These are phyloP conservation scores for Phytophthora colocasiae DNA, from an alignment of 352 stramenopile genomes.

Conservation along the genomic window DNA sequence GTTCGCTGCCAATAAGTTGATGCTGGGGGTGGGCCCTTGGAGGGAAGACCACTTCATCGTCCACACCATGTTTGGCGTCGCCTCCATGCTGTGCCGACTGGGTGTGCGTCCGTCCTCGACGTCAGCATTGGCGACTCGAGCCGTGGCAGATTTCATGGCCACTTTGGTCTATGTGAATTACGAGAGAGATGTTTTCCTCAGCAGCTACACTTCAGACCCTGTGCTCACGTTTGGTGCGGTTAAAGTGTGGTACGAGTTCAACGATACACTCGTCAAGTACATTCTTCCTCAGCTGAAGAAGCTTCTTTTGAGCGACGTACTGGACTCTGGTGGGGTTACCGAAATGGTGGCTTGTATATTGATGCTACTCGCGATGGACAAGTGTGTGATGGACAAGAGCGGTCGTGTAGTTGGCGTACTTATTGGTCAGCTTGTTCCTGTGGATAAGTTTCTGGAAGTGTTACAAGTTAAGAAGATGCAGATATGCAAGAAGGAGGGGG, in stretches of 20 bases:
- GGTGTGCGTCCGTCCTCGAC: conserved; percentile 4
- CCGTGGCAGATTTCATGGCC: conserved; percentile 18
- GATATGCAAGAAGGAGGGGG: neutral
- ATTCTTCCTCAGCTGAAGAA: conserved; percentile 10
- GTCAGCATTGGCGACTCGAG: conserved; percentile 8
- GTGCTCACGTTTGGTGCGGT: conserved; percentile 11
- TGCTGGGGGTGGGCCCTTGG: conserved; percentile 1
- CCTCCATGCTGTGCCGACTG: conserved; percentile 10
- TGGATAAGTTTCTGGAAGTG: conserved; percentile 3
- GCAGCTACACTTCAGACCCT: conserved; percentile 17
- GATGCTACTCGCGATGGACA: conserved; percentile 15
- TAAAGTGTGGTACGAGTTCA: conserved; percentile 8
- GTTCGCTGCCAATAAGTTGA: conserved; percentile 11
- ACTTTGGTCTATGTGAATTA: conserved; percentile 12
- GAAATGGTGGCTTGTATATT: conserved; percentile 16
- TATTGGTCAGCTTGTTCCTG: conserved; percentile 5
- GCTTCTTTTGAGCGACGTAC: conserved; percentile 7
- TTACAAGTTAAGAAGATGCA: neutral
- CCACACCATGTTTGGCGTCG: conserved; percentile 17
- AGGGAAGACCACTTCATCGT: neutral
- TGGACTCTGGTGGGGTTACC: conserved; percentile 3
- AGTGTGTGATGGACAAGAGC: conserved; percentile 2
- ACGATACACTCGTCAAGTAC: neutral
- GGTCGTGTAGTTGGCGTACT: neutral
- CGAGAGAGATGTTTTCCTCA: conserved; percentile 4